These are phyloP conservation scores for Solanum chilense DNA, from an alignment of 257 asterid species.

Conservation along the genomic window DNA sequence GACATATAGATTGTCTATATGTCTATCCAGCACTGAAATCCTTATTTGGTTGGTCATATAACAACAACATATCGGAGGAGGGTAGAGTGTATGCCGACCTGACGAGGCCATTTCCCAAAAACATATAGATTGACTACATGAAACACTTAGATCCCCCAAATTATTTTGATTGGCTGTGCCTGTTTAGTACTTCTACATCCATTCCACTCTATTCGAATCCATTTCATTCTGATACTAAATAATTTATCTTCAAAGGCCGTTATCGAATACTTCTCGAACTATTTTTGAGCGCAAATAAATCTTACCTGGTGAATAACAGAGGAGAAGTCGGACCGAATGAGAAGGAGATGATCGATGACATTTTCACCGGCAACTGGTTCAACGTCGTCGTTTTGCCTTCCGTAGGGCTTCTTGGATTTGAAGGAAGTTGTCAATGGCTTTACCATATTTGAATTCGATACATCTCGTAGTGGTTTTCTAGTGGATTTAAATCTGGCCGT, in stretches of 20 bases:
- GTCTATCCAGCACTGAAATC: neutral
- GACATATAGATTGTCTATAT: too few species aligned
- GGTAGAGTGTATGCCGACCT: neutral
- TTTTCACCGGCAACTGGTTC: conserved; percentile 10
- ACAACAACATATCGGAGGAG: neutral
- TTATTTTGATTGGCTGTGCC: neutral
- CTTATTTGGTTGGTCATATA: neutral
- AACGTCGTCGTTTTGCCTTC: neutral
- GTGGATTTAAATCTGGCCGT: neutral
- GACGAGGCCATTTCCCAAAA: neutral
- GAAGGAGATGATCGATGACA: conserved; percentile 56
- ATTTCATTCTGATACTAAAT: neutral
- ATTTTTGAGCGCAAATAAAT: neutral
- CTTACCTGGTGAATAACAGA: conserved; percentile 47
- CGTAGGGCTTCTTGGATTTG: conserved; percentile 1
- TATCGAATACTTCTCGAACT: neutral
- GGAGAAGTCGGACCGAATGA: conserved; percentile 62
- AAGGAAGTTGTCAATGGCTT: conserved; percentile 8
- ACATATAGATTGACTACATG: neutral
- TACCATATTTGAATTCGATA: neutral
- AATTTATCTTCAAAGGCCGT: neutral
- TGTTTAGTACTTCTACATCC: neutral
- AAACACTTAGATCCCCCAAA: neutral
- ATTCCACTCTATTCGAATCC: neutral
- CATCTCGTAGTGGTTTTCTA: neutral